phyloP scores from a whole-genome alignment of 306 rosid genomes.

The Sicyos edulis region DNA sequence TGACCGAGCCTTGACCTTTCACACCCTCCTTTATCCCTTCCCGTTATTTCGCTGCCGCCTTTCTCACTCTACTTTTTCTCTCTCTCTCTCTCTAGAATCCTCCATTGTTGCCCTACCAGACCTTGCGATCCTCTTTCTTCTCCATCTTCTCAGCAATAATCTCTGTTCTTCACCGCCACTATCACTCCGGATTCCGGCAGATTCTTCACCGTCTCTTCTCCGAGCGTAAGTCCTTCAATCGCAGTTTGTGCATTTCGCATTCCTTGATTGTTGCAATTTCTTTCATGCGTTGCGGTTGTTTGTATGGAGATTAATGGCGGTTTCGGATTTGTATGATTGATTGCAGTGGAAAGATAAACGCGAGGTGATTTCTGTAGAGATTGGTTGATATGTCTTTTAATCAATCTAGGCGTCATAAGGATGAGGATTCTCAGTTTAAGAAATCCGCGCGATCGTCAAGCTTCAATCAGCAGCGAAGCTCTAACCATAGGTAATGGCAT shows the following conservation, averaged over 20 bases:
- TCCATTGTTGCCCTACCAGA: not conserved
- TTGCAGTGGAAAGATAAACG: not conserved
- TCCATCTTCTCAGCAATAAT: too few species aligned
- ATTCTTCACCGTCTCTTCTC: not conserved
- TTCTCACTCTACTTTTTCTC: not conserved
- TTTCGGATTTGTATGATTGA: not conserved
- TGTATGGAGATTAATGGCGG: not conserved
- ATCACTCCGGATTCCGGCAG: not conserved
- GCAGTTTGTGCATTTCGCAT: not conserved
- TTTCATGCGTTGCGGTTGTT: not conserved
- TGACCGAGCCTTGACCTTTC: not conserved
- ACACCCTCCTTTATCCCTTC: not conserved
- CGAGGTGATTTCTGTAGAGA: not conserved
- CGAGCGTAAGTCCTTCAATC: not conserved
- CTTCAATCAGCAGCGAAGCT: conserved; percentile 33
- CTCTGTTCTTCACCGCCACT: not conserved
- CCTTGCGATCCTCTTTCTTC: not conserved
- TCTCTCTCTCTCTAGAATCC: conserved; percentile 10
- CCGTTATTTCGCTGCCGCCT: not conserved
- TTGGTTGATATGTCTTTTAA: conserved; percentile 87
- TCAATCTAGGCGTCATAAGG: conserved; percentile 66
- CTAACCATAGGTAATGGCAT: not conserved
- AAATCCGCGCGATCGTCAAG: conserved; percentile 19
- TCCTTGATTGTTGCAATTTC: not conserved
- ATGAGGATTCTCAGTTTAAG: conserved; percentile 33